Evolutionary conservation across 164 flowering plant genomes (phyloP).

Genomic region (Sextonia rubra): DNA sequence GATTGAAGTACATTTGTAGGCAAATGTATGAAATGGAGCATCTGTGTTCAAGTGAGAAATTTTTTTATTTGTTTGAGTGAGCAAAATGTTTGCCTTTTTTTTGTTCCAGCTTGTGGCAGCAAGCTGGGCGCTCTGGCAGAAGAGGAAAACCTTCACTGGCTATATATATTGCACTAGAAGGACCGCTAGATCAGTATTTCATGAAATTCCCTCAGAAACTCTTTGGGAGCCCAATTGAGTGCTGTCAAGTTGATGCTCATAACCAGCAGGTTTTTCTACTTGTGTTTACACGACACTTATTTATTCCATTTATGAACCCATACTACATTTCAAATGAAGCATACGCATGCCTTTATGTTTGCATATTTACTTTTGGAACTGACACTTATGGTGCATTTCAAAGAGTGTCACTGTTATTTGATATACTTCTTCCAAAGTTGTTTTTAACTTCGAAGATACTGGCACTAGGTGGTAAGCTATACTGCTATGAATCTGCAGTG

Average conservation of each 20-base stretch:
- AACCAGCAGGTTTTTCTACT: conserved; percentile 59
- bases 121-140: conserved; percentile 97
- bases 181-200: conserved; percentile 92
- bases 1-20: background rate
- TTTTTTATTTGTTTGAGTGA: too few species aligned
- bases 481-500: background rate
- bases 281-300: background rate
- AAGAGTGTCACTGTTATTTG: too few species aligned
- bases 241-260: conserved; percentile 78
- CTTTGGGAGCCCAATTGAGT: conserved; percentile 73
- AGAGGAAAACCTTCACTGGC: conserved; percentile 82
- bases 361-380: background rate
- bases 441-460: background rate
- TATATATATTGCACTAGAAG: conserved; percentile 89
- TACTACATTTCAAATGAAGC: background rate
- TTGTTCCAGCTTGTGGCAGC: conserved; percentile 82
- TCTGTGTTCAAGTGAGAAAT: background rate
- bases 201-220: conserved; percentile 86
- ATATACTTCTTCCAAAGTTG: too few species aligned
- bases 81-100: conserved; percentile 2
- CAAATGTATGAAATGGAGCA: background rate
- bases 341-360: background rate
- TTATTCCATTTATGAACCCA: background rate
- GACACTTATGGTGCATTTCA: too few species aligned
- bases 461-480: background rate